Conservation (phyloP, 73 alveolate genomes). For the Paramecium bursaria region DNA sequence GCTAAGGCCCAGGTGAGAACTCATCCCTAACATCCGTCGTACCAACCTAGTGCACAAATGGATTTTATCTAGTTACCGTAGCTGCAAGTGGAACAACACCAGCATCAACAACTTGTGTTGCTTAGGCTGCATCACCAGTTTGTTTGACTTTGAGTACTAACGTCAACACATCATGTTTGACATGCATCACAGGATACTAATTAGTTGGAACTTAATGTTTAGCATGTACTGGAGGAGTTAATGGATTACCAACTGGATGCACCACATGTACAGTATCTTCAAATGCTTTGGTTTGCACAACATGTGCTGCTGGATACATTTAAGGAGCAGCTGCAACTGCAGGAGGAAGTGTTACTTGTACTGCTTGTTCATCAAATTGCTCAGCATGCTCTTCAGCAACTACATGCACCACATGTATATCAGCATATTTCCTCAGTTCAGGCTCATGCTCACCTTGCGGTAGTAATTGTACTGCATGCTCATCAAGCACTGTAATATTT, state of each 20-base stretch:
- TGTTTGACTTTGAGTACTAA: not conserved
- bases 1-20: slow-evolving; percentile 15
- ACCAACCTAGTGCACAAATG: slow-evolving; percentile 32
- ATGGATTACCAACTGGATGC: slow-evolving; percentile 3
- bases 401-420: not conserved
- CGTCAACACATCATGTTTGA: not conserved
- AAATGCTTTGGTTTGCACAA: not conserved
- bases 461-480: too few species aligned
- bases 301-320: not conserved
- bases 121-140: not conserved
- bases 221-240: not conserved
- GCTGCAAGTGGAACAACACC: not conserved
- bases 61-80: not conserved
- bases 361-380: slow-evolving; percentile 7
- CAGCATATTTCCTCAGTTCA: too few species aligned
- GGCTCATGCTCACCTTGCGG: too few species aligned
- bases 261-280: slow-evolving; percentile 27
- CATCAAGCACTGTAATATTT: too few species aligned
- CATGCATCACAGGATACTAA: not conserved
- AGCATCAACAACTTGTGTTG: not conserved
- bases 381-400: not conserved
- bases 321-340: not conserved
- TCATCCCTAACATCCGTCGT: slow-evolving; percentile 1
- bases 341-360: slow-evolving; percentile 37
- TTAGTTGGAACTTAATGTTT: not conserved